These are phyloP conservation scores for Gomphus bonarii DNA, from an alignment of 1,284 basidiomycete species.

Conservation along the genomic window DNA sequence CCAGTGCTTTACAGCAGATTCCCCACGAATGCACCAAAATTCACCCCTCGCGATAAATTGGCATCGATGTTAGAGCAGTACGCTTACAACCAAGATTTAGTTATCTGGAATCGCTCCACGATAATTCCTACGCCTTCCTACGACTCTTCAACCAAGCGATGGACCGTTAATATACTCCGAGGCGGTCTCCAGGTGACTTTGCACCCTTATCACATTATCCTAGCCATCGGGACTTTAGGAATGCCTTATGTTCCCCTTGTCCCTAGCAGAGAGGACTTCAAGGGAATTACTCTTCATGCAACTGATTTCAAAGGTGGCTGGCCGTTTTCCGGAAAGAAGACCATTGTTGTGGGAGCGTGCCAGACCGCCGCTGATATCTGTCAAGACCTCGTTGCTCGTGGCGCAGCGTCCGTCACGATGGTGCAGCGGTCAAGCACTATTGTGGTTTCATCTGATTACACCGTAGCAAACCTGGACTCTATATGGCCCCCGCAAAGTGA, in stretches of 20 bases:
- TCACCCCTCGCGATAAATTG: conserved; percentile 13
- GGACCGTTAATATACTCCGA: conserved; percentile 23
- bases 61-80: conserved; percentile 15
- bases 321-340: conserved; percentile 23
- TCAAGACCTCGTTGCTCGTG: conserved; percentile 25
- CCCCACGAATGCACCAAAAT: conserved; percentile 13
- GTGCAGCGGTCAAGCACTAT: conserved; percentile 30
- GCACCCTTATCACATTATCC: conserved; percentile 27
- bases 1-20: conserved; percentile 14
- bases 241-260: conserved; percentile 23
- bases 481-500: conserved; percentile 33
- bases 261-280: conserved; percentile 20
- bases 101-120: conserved; percentile 14
- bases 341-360: conserved; percentile 31
- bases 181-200: conserved; percentile 21
- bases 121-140: conserved; percentile 15
- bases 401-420: conserved; percentile 28
- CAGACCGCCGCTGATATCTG: conserved; percentile 28
- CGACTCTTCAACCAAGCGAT: conserved; percentile 21
- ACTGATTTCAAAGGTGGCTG: conserved; percentile 21
- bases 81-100: conserved; percentile 12
- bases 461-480: conserved; percentile 12
- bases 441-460: conserved; percentile 22
- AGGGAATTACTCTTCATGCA: conserved; percentile 24
- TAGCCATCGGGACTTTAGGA: conserved; percentile 28